These are phyloP conservation scores for Arxiozyma heterogenica DNA, from an alignment of 1,139 yeast species.

Conservation along the genomic window DNA sequence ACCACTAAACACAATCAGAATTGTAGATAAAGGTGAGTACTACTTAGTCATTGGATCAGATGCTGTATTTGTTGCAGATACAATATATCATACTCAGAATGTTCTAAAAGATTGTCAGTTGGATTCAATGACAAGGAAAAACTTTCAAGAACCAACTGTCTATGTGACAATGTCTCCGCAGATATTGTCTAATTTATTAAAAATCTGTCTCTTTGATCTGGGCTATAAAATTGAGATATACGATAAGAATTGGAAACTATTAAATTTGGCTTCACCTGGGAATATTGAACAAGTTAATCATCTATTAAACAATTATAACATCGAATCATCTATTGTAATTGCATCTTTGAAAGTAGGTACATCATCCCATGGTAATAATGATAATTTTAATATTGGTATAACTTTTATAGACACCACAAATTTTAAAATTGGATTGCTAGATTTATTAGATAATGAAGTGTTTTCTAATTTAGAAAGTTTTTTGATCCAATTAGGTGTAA, in stretches of 20 bases:
- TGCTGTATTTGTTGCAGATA: slow-evolving; percentile 74
- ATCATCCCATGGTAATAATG: slow-evolving; percentile 30
- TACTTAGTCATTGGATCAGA: slow-evolving; percentile 67
- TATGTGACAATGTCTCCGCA: slow-evolving; percentile 74
- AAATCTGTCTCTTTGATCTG: slow-evolving; percentile 55
- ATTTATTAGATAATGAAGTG: slow-evolving; percentile 79
- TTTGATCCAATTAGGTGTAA: slow-evolving; percentile 78
- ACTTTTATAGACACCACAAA: slow-evolving; percentile 62
- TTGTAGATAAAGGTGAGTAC: slow-evolving; percentile 71
- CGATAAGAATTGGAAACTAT: slow-evolving; percentile 46
- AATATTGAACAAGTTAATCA: slow-evolving; percentile 77
- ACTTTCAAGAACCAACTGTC: slow-evolving; percentile 37
- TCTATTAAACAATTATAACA: slow-evolving; percentile 47
- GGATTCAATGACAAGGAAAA: slow-evolving; percentile 31
- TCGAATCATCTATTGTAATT: slow-evolving; percentile 56
- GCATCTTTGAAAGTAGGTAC: slow-evolving; percentile 57
- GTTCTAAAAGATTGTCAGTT: slow-evolving; percentile 51
- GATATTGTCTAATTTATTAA: slow-evolving; percentile 58
- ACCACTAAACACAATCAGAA: slow-evolving; percentile 45
- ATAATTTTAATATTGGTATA: slow-evolving; percentile 56
- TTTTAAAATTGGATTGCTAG: slow-evolving; percentile 58
- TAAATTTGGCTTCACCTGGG: slow-evolving; percentile 78
- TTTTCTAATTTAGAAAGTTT: slow-evolving; percentile 80
- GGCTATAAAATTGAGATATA: slow-evolving; percentile 77
- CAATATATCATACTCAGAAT: slow-evolving; percentile 71